Evolutionary conservation across 768 basidiomycete genomes (phyloP).

Genomic region (Mycena epipterygia): DNA sequence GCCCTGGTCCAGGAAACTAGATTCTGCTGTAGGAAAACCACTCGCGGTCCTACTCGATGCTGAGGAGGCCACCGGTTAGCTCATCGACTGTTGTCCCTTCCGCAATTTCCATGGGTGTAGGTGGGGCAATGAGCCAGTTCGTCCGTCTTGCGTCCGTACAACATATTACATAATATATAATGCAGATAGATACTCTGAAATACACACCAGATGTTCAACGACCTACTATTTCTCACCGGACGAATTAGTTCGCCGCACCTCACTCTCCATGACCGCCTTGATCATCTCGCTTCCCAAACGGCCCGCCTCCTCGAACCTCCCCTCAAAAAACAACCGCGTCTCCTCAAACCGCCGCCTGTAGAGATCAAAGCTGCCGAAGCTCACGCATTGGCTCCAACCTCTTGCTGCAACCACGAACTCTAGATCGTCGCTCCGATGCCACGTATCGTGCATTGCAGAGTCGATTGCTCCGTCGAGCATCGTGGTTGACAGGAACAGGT

Average conservation of each 20-base stretch:
- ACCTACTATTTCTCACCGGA: too few relatives aligned
- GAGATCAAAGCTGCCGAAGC: constrained; percentile 91
- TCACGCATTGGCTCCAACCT: constrained; percentile 96
- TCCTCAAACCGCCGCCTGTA: constrained; percentile 85
- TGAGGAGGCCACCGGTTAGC: neutral
- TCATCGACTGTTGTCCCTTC: too few relatives aligned
- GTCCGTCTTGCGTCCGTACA: too few relatives aligned
- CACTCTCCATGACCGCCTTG: constrained; percentile 81
- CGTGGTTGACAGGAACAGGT: constrained; percentile 82
- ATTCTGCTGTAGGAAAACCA: neutral
- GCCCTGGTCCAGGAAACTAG: constrained; percentile 10
- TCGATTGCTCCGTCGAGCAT: constrained; percentile 79
- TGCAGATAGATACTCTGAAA: too few relatives aligned
- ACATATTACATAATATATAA: too few relatives aligned
- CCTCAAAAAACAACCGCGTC: constrained; percentile 86
- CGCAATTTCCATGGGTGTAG: too few relatives aligned
- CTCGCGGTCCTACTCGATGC: constrained; percentile 13
- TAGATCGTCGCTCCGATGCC: constrained; percentile 89
- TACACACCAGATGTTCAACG: too few relatives aligned
- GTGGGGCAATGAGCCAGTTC: too few relatives aligned
- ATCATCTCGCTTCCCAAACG: constrained; percentile 90
- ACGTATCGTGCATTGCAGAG: constrained; percentile 80
- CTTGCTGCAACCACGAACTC: constrained; percentile 96
- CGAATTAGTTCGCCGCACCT: constrained; percentile 38
- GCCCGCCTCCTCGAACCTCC: constrained; percentile 87